Base-by-base conservation (phyloP, 1,139 yeast species). In the Debaryomyces robertsiae region DNA sequence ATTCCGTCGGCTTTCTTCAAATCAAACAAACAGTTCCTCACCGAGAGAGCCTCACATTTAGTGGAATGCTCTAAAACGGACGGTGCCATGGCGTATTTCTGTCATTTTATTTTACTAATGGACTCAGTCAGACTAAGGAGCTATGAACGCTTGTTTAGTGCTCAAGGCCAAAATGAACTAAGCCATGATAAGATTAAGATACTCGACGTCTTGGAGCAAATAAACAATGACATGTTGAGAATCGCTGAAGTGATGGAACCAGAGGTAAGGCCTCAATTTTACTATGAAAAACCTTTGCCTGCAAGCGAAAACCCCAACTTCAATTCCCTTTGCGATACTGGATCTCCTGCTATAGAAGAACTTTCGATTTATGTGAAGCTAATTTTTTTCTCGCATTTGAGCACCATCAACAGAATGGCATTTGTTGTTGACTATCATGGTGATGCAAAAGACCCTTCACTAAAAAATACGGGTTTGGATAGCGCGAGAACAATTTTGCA, bases 351-450 rank as follows among this genome's bases (percentile, higher is more conserved):
- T 7, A 40, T 66, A 4, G 49, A 51, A 1, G 44, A 58, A 6
- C 69, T 64, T 28, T 23, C 27, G 1, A 11, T 15, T 23, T 23
- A 22, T 15, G 22, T 32, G 16, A 27, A 32, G 18, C 48, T 67
- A 27, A 51, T 63, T 0, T 69, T 45, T 46, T 66, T 68, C 42
- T 47, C 58, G 14, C 73, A 69, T 46, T 45, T 67, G 36, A 60
- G 66, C 69, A 56, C 62, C n/a, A 61, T 66, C 33, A 69, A 69
- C 47, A 48, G 71, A 24, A 48, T 67, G 13, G 71, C 73, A 1
- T 62, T 61, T 33, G 45, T 55, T 9, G 46, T 46, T 23, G 45
- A 52, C 3, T 52, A 49, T 14, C 52, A 54, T 13, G 44, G 49
- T 27, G 50, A 52, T 16, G 41, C 44, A 4, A 50, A 55, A 15